A percentile compares a stretch with the other conserved stretches of the same genome.
Conservation (phyloP, 352 stramenopile species). For the Bremia lactucae region DNA sequence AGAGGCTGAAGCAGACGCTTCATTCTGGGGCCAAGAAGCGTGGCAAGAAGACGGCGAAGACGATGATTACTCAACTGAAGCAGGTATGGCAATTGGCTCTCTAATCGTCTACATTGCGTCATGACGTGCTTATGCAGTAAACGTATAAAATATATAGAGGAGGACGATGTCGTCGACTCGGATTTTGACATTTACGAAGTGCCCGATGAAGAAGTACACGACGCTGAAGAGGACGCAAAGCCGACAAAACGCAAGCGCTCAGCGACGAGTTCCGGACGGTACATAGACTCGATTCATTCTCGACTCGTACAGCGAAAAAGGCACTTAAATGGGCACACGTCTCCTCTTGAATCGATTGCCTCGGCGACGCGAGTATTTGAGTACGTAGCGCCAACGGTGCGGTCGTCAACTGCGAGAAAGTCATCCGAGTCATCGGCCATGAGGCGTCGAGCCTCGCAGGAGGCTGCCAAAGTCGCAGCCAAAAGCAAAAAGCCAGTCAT, state of each 20-base stretch:
- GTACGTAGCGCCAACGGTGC: conserved; percentile 30
- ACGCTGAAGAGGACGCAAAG: conserved; percentile 44
- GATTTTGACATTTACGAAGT: conserved; percentile 83
- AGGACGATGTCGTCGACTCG: conserved; percentile 81
- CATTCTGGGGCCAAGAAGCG: conserved; percentile 80
- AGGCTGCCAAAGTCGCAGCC: conserved; percentile 33
- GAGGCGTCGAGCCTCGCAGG: conserved; percentile 37
- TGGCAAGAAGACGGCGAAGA: conserved; percentile 80
- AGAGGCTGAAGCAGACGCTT: conserved; percentile 77
- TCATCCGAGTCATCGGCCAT: conserved; percentile 50
- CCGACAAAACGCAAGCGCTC: conserved; percentile 18
- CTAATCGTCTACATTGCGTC: neutral
- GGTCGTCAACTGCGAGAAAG: conserved; percentile 49
- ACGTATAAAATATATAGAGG: conserved; percentile 33
- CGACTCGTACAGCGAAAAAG: conserved; percentile 10
- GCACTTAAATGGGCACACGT: neutral
- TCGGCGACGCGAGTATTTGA: conserved; percentile 6
- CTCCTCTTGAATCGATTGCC: conserved; percentile 1
- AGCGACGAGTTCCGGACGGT: conserved; percentile 15
- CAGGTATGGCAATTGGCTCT: conserved; percentile 25
- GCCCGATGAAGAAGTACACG: conserved; percentile 70
- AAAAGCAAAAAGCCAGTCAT: conserved; percentile 20
- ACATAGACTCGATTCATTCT: conserved; percentile 24
- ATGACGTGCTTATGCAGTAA: neutral
- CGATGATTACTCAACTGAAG: conserved; percentile 84